Conservation (phyloP, 176 grass and related monocot genomes). For the Tillandsia leiboldiana region DNA sequence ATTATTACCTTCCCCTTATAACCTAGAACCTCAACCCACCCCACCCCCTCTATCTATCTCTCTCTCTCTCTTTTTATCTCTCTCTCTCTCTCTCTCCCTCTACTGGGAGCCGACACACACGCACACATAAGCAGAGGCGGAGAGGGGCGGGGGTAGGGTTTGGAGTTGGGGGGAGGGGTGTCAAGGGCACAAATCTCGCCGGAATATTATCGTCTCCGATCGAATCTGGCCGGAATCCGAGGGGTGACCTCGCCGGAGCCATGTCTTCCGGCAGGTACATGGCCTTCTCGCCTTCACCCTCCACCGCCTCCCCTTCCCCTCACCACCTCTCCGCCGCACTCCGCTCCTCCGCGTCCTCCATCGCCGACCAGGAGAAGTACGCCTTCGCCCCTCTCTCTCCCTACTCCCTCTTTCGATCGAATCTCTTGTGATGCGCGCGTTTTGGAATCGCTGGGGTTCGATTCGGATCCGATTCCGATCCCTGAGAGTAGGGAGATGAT, state of each 20-base stretch:
- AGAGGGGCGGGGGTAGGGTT: too few relatives aligned
- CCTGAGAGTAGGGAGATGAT: not conserved
- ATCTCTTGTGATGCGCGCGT: not conserved
- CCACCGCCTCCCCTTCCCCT: slow-evolving; percentile 77
- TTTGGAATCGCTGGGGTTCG: not conserved
- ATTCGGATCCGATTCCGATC: slow-evolving; percentile 21
- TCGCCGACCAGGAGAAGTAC: slow-evolving; percentile 85
- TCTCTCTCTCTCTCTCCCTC: not conserved
- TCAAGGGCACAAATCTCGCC: not conserved
- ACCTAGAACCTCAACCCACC: not conserved
- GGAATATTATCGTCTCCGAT: not conserved
- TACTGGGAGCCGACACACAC: too few relatives aligned
- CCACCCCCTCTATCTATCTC: not conserved
- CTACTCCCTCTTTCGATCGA: not conserved
- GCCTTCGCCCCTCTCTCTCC: not conserved
- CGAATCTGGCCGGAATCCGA: not conserved
- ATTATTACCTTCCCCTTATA: not conserved
- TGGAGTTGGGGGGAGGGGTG: not conserved
- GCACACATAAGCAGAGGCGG: too few relatives aligned
- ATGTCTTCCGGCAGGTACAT: slow-evolving; percentile 93
- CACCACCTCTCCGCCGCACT: slow-evolving; percentile 54
- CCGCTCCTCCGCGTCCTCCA: slow-evolving; percentile 22
- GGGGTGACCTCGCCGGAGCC: slow-evolving; percentile 3
- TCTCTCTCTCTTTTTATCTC: not conserved
- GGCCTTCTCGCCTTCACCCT: slow-evolving; percentile 94